phyloP scores from a whole-genome alignment of 192 early-diverging fungal species.

The Blastocladiella britannica region DNA sequence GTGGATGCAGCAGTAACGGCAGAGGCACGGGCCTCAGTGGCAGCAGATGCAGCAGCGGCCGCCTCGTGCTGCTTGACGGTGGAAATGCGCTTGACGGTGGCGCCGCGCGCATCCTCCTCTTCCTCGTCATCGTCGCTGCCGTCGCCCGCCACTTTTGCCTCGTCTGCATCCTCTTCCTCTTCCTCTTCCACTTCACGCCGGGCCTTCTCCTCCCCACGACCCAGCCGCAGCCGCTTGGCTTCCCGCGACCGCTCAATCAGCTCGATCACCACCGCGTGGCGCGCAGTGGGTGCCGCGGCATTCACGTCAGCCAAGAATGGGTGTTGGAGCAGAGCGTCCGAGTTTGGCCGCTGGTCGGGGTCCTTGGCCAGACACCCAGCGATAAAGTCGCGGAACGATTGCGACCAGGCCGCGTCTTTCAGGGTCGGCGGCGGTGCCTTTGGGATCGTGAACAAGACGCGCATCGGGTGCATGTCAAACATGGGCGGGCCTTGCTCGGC shows the following conservation, averaged over 20 bases:
- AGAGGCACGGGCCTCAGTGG: not conserved
- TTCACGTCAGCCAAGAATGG: constrained; percentile 28
- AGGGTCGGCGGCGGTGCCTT: constrained; percentile 56
- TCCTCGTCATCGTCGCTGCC: not conserved
- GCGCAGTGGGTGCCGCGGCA: not conserved
- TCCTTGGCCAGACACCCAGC: constrained; percentile 58
- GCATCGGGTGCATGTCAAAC: constrained; percentile 43
- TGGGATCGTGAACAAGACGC: constrained; percentile 45
- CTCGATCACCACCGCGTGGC: not conserved
- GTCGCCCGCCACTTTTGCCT: no score
- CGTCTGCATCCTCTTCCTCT: not conserved
- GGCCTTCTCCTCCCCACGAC: not conserved
- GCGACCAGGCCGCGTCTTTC: constrained; percentile 28
- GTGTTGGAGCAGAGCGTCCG: constrained; percentile 46
- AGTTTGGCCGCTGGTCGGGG: constrained; percentile 37
- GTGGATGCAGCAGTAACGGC: not conserved
- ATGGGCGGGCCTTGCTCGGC: constrained; percentile 49
- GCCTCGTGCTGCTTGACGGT: not conserved
- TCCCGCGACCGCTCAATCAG: not conserved
- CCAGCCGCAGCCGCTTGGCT: not conserved
- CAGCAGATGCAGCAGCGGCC: not conserved
- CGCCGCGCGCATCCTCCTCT: not conserved
- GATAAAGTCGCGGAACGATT: constrained; percentile 49
- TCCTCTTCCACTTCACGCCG: not conserved
- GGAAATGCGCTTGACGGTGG: not conserved